Evolutionary conservation across 352 stramenopile species (phyloP).

Genomic region (Plasmopara viticola): DNA sequence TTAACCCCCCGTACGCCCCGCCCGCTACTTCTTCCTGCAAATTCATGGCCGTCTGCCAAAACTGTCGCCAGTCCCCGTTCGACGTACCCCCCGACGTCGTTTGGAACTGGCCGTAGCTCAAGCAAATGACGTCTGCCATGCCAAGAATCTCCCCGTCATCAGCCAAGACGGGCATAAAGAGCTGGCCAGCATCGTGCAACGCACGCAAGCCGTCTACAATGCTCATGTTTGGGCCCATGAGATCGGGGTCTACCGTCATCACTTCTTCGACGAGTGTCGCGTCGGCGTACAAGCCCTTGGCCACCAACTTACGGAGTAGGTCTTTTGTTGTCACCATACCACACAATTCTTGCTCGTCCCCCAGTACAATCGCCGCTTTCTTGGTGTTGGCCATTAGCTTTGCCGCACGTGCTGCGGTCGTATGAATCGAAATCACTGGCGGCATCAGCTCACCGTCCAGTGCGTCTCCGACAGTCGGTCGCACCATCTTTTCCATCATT

Average conservation of each 20-base stretch:
- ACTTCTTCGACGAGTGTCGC: conserved; percentile 77
- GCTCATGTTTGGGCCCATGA: conserved; percentile 61
- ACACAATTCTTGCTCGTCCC: conserved; percentile 56
- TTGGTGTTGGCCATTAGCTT: conserved; percentile 85
- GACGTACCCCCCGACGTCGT: conserved; percentile 63
- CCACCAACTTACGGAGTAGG: conserved; percentile 79
- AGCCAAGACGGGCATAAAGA: conserved; percentile 81
- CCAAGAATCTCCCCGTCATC: conserved; percentile 74
- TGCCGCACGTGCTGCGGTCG: conserved; percentile 55
- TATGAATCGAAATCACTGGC: conserved; percentile 68
- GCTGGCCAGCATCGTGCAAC: conserved; percentile 80
- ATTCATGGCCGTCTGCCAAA: conserved; percentile 86
- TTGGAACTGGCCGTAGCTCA: conserved; percentile 85
- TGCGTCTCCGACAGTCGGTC: conserved; percentile 72
- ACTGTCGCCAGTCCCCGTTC: conserved; percentile 81
- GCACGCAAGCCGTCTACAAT: conserved; percentile 80
- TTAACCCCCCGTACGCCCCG: conserved; percentile 52
- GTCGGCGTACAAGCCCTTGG: conserved; percentile 68
- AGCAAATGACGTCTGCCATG: conserved; percentile 83
- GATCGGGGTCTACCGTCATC: conserved; percentile 81
- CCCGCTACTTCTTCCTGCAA: conserved; percentile 74
- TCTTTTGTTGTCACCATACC: conserved; percentile 86
- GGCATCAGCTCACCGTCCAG: conserved; percentile 77
- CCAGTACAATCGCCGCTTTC: conserved; percentile 79
- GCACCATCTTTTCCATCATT: conserved; percentile 89